Conservation (phyloP, 2,329 filamentous ascomycete species). For the Aureobasidium sp. region DNA sequence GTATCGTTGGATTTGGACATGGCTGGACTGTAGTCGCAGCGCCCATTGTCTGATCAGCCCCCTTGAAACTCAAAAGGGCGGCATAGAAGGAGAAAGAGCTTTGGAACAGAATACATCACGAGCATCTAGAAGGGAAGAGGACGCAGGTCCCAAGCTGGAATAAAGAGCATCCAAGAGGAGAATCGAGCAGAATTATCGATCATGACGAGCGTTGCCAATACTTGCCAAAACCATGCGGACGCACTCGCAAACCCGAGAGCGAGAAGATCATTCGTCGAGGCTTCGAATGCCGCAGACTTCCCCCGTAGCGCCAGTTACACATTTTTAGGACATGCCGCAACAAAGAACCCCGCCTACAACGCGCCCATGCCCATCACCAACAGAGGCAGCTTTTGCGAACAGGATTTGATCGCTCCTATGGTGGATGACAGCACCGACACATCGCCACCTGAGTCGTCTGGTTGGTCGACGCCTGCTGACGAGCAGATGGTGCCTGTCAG, state of each 20-base stretch:
- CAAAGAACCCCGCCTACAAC: conserved; percentile 26
- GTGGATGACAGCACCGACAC: conserved; percentile 29
- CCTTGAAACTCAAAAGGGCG: neutral
- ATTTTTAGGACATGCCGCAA: conserved; percentile 38
- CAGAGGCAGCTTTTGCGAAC: conserved; percentile 45
- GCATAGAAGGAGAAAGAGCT: neutral
- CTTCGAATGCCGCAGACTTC: conserved; percentile 26
- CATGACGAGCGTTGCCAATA: conserved; percentile 12
- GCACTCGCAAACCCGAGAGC: neutral
- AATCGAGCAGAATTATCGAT: neutral
- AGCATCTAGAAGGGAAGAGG: neutral
- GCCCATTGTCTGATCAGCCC: neutral
- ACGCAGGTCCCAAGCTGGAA: neutral
- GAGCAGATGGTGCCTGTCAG: conserved; percentile 23
- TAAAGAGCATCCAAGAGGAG: neutral
- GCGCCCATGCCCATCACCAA: conserved; percentile 30
- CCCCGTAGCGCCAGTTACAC: conserved; percentile 54
- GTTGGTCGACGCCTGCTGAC: conserved; percentile 38
- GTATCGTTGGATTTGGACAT: neutral
- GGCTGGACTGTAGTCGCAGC: neutral
- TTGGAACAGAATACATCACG: neutral
- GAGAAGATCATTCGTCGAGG: neutral
- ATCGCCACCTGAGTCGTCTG: conserved; percentile 35
- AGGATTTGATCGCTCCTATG: conserved; percentile 33
- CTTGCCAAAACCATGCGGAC: neutral